Conservation (phyloP, 495 filamentous ascomycete species). For the Neurospora sp. region DNA sequence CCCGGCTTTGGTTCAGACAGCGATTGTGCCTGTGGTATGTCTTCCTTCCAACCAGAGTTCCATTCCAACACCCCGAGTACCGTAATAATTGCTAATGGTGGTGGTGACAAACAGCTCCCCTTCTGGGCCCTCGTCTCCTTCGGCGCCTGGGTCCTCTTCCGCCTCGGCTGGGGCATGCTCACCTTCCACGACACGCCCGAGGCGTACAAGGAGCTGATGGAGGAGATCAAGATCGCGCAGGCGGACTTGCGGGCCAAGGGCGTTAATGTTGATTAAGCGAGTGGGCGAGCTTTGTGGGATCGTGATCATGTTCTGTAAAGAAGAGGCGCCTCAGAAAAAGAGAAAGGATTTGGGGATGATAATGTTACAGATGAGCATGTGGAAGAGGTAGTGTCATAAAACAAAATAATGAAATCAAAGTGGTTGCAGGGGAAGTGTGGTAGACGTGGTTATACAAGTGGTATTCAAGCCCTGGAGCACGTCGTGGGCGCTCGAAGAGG, state of each 20-base stretch:
- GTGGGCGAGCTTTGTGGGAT: background rate
- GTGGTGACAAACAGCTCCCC: constrained; percentile 51
- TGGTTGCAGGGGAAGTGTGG: background rate
- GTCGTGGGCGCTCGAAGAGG: background rate
- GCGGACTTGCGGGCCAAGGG: constrained; percentile 56
- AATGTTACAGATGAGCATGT: background rate
- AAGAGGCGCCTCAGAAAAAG: too few relatives aligned
- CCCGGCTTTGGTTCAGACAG: constrained; percentile 58
- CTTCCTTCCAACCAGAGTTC: background rate
- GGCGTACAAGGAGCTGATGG: constrained; percentile 82
- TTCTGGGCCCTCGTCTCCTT: constrained; percentile 89
- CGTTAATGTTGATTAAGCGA: constrained; percentile 56
- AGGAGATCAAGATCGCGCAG: constrained; percentile 63
- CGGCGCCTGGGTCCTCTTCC: constrained; percentile 86
- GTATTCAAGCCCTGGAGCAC: background rate
- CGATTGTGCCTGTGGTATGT: constrained; percentile 63
- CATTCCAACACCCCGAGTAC: too few relatives aligned
- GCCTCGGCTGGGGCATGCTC: constrained; percentile 80
- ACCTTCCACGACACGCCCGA: constrained; percentile 95
- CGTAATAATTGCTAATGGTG: too few relatives aligned
- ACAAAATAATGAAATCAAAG: background rate
- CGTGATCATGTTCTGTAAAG: background rate
- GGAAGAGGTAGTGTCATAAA: background rate
- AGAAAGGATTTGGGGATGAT: too few relatives aligned
- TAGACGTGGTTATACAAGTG: background rate